phyloP scores from a whole-genome alignment of 441 rosid genomes.

The Hura crepitans region DNA sequence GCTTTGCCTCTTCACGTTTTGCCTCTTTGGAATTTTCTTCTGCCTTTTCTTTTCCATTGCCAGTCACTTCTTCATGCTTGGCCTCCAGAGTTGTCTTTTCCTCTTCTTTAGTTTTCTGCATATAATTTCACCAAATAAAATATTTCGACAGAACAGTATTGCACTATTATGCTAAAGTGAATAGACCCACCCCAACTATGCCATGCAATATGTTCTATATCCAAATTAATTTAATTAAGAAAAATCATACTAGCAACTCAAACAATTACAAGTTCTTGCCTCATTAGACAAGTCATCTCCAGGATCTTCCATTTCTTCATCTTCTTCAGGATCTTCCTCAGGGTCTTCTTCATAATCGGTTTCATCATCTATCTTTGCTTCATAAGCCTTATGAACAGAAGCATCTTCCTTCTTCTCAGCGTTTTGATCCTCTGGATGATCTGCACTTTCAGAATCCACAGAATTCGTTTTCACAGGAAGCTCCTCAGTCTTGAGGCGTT shows the following conservation, averaged over 20 bases:
- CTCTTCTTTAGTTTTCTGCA: constrained; percentile 44
- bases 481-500: constrained; percentile 57
- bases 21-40: constrained; percentile 35
- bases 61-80: constrained; percentile 30
- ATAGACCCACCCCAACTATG: not conserved
- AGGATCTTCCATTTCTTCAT: constrained; percentile 62
- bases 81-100: constrained; percentile 37
- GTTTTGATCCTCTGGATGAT: constrained; percentile 41
- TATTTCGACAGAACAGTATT: not conserved
- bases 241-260: not conserved
- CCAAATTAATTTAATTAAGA: not conserved
- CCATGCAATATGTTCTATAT: not conserved
- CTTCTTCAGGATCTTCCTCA: constrained; percentile 74
- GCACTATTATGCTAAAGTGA: not conserved
- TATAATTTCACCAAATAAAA: constrained; percentile 16
- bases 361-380: constrained; percentile 41
- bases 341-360: constrained; percentile 54
- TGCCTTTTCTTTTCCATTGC: constrained; percentile 33
- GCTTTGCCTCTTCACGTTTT: constrained; percentile 38
- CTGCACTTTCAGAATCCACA: constrained; percentile 33
- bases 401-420: constrained; percentile 31
- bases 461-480: constrained; percentile 44
- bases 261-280: constrained; percentile 35
- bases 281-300: constrained; percentile 42
- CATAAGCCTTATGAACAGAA: constrained; percentile 31